These are phyloP conservation scores for Penicillium subrubescens DNA, from an alignment of 495 filamentous ascomycete species.

Conservation along the genomic window DNA sequence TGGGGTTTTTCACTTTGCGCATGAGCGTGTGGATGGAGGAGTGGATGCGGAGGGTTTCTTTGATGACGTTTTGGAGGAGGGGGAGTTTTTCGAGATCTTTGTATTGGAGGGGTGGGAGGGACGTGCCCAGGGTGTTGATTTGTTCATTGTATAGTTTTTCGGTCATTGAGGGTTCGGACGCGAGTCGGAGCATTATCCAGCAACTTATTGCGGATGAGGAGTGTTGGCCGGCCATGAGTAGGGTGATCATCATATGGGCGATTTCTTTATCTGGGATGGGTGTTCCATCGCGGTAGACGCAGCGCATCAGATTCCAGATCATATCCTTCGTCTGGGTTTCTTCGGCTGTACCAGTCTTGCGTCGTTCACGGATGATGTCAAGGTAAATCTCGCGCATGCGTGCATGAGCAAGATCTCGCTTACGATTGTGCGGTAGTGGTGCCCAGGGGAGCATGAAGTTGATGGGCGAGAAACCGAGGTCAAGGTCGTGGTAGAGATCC, in stretches of 20 bases:
- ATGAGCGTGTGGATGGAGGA: slow-evolving; percentile 84
- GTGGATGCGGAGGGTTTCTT: slow-evolving; percentile 80
- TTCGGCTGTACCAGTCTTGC: slow-evolving; percentile 38
- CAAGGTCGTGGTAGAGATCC: slow-evolving; percentile 77
- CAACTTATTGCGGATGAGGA: slow-evolving; percentile 78
- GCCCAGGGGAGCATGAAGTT: slow-evolving; percentile 89
- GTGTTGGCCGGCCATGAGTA: slow-evolving; percentile 89
- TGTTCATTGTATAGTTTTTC: slow-evolving; percentile 81
- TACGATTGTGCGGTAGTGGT: slow-evolving; percentile 81
- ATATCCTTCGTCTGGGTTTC: slow-evolving; percentile 39
- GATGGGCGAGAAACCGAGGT: slow-evolving; percentile 79
- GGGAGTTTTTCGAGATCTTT: slow-evolving; percentile 69
- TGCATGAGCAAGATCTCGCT: slow-evolving; percentile 72
- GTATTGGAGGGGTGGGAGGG: slow-evolving; percentile 65
- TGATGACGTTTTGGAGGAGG: slow-evolving; percentile 69
- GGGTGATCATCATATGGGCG: slow-evolving; percentile 89
- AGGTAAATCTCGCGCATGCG: slow-evolving; percentile 78
- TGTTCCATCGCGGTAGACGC: slow-evolving; percentile 73
- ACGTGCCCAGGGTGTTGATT: slow-evolving; percentile 58
- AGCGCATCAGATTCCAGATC: slow-evolving; percentile 76
- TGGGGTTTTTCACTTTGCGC: slow-evolving; percentile 78
- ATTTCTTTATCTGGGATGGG: slow-evolving; percentile 76
- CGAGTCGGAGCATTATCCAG: slow-evolving; percentile 81
- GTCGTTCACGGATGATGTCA: slow-evolving; percentile 70
- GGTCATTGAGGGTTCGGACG: slow-evolving; percentile 69